These are phyloP conservation scores for Immersiella caudata DNA, from an alignment of 495 filamentous ascomycete genomes.

Conservation along the genomic window DNA sequence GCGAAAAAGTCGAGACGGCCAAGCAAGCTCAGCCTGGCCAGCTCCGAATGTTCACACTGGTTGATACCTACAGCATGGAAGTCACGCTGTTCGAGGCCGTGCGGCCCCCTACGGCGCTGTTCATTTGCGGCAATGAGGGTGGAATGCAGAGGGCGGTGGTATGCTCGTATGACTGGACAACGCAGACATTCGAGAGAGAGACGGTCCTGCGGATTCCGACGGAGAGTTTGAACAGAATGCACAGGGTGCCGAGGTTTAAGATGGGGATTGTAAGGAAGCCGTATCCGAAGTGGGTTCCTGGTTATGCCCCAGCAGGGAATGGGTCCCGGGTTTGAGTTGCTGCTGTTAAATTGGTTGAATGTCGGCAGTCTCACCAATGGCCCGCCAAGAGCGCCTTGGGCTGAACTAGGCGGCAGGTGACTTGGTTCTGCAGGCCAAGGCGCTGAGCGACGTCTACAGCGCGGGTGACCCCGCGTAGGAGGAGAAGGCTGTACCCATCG, in stretches of 20 bases:
- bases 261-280: slow-evolving; percentile 8
- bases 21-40: slow-evolving; percentile 19
- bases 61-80: slow-evolving; percentile 44
- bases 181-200: slow-evolving; percentile 37
- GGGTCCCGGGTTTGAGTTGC: background rate
- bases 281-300: background rate
- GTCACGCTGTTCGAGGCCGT: slow-evolving; percentile 41
- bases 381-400: too few species aligned
- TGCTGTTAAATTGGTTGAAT: too few species aligned
- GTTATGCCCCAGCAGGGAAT: background rate
- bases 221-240: slow-evolving; percentile 29
- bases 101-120: slow-evolving; percentile 35
- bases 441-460: too few species aligned
- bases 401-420: too few species aligned
- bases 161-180: slow-evolving; percentile 41
- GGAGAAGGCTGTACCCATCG: too few species aligned
- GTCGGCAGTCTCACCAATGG: too few species aligned
- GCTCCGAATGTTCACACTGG: slow-evolving; percentile 37
- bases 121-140: slow-evolving; percentile 44
- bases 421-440: too few species aligned
- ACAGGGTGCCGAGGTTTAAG: slow-evolving; percentile 15
- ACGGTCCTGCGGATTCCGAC: slow-evolving; percentile 43
- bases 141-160: slow-evolving; percentile 44
- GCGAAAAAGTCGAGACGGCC: slow-evolving; percentile 13
- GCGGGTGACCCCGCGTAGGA: too few species aligned